Conservation (phyloP, 2,329 filamentous ascomycete species). For the Colletotrichum liriopes region DNA sequence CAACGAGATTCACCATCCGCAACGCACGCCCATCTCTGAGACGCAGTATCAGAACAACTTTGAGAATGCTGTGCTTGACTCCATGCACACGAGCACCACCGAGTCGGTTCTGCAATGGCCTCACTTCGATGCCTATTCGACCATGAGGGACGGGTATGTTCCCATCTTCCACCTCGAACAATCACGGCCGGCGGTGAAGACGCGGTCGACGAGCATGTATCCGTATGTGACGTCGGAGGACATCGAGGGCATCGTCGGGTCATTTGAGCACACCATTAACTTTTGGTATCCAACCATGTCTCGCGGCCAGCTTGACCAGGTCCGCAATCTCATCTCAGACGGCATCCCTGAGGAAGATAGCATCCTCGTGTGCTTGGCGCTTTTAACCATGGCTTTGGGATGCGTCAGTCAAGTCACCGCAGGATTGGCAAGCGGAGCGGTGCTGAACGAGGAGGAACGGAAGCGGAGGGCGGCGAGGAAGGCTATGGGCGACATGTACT, state of each 20-base stretch:
- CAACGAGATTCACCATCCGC: constrained; percentile 43
- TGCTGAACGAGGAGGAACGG: constrained; percentile 47
- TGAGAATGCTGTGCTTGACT: constrained; percentile 65
- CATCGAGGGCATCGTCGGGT: constrained; percentile 57
- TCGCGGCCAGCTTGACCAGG: constrained; percentile 53
- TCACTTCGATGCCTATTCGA: constrained; percentile 62
- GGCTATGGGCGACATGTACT: constrained; percentile 60
- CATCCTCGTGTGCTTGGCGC: constrained; percentile 58
- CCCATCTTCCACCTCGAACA: constrained; percentile 66
- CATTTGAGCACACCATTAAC: constrained; percentile 64
- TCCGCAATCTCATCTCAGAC: constrained; percentile 51
- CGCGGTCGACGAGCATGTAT: constrained; percentile 54
- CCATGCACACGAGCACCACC: constrained; percentile 66
- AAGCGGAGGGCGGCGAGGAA: constrained; percentile 52
- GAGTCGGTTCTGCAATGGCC: constrained; percentile 68
- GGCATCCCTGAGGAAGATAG: constrained; percentile 56
- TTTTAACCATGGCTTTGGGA: constrained; percentile 64
- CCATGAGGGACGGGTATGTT: constrained; percentile 58
- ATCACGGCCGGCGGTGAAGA: constrained; percentile 54
- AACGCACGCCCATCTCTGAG: constrained; percentile 46
- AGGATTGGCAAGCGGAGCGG: constrained; percentile 46
- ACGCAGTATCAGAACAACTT: constrained; percentile 49
- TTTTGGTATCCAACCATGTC: constrained; percentile 70
- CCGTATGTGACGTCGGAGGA: constrained; percentile 61
- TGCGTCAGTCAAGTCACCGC: constrained; percentile 60